phyloP scores from a whole-genome alignment of 495 filamentous ascomycete genomes.

The Penicillium silybi region DNA sequence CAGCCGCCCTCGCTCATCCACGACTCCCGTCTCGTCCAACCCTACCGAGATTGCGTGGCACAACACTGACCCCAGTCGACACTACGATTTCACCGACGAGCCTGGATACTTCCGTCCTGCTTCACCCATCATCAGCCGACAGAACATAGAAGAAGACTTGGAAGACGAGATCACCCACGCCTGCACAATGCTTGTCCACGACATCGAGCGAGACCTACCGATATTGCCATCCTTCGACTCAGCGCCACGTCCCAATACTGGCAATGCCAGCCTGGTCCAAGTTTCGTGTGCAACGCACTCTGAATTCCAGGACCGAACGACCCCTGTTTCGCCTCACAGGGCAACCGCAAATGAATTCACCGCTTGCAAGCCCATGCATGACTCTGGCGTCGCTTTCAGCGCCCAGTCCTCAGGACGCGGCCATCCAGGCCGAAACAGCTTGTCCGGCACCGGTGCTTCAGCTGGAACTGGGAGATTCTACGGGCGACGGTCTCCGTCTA shows the following conservation, averaged over 20 bases:
- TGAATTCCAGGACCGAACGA: not conserved
- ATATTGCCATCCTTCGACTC: slow-evolving; percentile 11
- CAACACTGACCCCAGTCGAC: slow-evolving; percentile 2
- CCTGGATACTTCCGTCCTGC: slow-evolving; percentile 21
- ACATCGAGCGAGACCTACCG: slow-evolving; percentile 24
- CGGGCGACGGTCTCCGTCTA: slow-evolving; percentile 6
- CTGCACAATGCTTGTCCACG: slow-evolving; percentile 21
- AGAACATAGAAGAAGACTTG: slow-evolving; percentile 18
- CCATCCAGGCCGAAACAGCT: not conserved
- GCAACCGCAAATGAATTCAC: not conserved
- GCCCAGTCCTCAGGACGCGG: slow-evolving; percentile 1
- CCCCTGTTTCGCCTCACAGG: not conserved
- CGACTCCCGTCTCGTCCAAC: slow-evolving; percentile 14
- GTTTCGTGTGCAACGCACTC: not conserved
- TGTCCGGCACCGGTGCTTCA: slow-evolving; percentile 2
- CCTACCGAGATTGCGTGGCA: slow-evolving; percentile 4
- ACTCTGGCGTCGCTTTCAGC: slow-evolving; percentile 10
- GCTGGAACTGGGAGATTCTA: slow-evolving; percentile 15
- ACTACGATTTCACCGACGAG: slow-evolving; percentile 23
- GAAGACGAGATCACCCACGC: slow-evolving; percentile 22
- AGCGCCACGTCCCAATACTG: not conserved
- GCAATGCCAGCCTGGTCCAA: not conserved
- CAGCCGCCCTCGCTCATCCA: slow-evolving; percentile 21
- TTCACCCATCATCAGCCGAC: slow-evolving; percentile 18
- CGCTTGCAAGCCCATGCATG: not conserved